A percentile compares a stretch with the other conserved stretches of the same genome.
phyloP scores from a whole-genome alignment of 495 filamentous ascomycete genomes.

The Trichocladium uniseriatum region DNA sequence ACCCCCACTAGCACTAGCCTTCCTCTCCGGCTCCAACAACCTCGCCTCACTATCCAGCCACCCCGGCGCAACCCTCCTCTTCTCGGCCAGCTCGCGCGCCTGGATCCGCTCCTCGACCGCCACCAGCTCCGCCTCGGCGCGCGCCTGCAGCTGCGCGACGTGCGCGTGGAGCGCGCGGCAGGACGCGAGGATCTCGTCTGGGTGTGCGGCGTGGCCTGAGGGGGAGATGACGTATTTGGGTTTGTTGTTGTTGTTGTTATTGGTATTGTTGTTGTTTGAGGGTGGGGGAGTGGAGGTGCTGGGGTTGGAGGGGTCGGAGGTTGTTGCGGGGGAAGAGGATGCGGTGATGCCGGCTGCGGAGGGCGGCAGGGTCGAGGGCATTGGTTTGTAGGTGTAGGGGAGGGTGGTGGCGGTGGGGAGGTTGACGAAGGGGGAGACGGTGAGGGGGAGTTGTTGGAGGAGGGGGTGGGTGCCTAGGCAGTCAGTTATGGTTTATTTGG shows the following conservation, averaged over 20 bases:
- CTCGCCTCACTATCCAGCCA: slow-evolving; percentile 88
- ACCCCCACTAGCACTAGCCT: slow-evolving; percentile 10
- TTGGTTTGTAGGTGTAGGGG: slow-evolving; percentile 86
- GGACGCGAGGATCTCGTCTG: slow-evolving; percentile 70
- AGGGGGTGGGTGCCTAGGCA: slow-evolving; percentile 67
- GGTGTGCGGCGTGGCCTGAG: slow-evolving; percentile 68
- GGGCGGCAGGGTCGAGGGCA: slow-evolving; percentile 76
- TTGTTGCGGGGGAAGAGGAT: slow-evolving; percentile 11
- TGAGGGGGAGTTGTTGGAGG: slow-evolving; percentile 84
- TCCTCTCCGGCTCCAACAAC: slow-evolving; percentile 65
- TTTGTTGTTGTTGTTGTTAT: slow-evolving; percentile 14
- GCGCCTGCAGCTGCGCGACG: slow-evolving; percentile 51
- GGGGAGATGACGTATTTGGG: slow-evolving; percentile 64
- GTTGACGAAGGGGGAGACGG: slow-evolving; percentile 87
- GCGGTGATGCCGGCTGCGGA: slow-evolving; percentile 52
- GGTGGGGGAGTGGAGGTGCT: slow-evolving; percentile 16
- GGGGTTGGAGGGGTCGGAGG: slow-evolving; percentile 33
- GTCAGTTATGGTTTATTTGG: background rate
- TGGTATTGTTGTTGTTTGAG: slow-evolving; percentile 28
- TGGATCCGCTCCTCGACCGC: slow-evolving; percentile 62
- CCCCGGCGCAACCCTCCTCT: slow-evolving; percentile 80
- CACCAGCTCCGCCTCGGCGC: slow-evolving; percentile 54
- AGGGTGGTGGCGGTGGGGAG: slow-evolving; percentile 85
- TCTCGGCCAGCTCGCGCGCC: slow-evolving; percentile 81
- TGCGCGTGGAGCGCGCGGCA: slow-evolving; percentile 70